Evolutionary conservation across 2,329 filamentous ascomycete genomes (phyloP), one percentile per base, ranked within the genome.

Genomic region (Trichothecium roseum): DNA sequence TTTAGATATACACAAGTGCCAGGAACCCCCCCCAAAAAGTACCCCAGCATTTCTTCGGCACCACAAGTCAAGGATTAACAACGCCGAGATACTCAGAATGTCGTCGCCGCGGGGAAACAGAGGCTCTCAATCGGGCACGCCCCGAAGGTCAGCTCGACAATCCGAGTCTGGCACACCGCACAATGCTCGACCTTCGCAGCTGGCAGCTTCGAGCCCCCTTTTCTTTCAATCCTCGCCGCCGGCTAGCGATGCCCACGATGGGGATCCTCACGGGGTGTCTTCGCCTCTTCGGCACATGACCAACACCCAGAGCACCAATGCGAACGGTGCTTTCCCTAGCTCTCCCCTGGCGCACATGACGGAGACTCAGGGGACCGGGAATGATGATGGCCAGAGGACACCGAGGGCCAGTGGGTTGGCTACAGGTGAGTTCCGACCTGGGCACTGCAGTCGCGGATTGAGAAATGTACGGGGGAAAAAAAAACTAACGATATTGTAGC

Each of bases 191-290:
- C 46, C 59, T 16, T 66, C 68, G 16, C 65, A 69, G 46, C 64
- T 79, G 20, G 37, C 34, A 42, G 74, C 75, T 5, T 91, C 86
- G 4, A 94, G 87, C 39, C 88, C 88, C 28, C 68, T 94, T 44
- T 84, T 84, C 58, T 93, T 79, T 58, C 75, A 72, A 48, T 75
- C 68, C 3, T 64, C 67, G 6, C 60, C 64, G 2, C 46, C 49
- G 12, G 49, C 53, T 2, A 41, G 36, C 8, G 48, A 46, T n/a
- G 47, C 42, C 20, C 48, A 48, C 9, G 46, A 55, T 47, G 53
- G 42, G 22, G 52, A 51, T 7, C 52, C 51, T 28, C 47, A 50
- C 30, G 57, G 63, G 35, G 60, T 63, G 10, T 74, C 70, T 7
- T 75, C 72, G 27, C 72, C 72, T 9, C 50, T 76, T 47, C 59